Evolutionary conservation across 2,329 filamentous ascomycete genomes (phyloP).

Genomic region (Pseudocercospora vitis): DNA sequence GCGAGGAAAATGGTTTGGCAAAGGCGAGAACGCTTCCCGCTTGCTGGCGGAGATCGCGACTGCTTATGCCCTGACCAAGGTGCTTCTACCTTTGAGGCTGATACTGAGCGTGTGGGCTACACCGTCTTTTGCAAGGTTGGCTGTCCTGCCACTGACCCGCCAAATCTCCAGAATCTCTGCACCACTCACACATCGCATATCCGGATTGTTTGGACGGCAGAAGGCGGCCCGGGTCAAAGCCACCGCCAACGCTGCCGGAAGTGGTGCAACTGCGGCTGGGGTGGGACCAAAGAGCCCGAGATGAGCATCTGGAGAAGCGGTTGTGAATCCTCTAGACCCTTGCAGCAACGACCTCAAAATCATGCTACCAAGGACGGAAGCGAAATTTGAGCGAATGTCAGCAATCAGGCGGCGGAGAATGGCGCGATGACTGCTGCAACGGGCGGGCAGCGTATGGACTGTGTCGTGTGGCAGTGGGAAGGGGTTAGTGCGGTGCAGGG

Average conservation of each 20-base stretch:
- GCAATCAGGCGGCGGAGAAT: neutral
- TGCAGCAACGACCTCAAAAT: neutral
- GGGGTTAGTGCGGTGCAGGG: neutral
- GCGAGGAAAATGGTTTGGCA: conserved; percentile 40
- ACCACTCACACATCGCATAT: conserved; percentile 42
- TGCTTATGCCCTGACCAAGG: conserved; percentile 88
- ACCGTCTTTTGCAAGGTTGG: conserved; percentile 80
- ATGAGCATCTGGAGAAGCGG: no score
- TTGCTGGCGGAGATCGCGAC: conserved; percentile 70
- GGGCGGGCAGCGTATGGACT: neutral
- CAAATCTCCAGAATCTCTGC: conserved; percentile 43
- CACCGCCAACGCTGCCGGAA: conserved; percentile 35
- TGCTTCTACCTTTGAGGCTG: conserved; percentile 74
- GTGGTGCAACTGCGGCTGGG: conserved; percentile 38
- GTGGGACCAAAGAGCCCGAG: conserved; percentile 30
- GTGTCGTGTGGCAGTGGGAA: neutral
- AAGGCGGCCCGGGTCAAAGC: conserved; percentile 15
- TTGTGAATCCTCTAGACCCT: no score
- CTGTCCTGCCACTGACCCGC: conserved; percentile 53
- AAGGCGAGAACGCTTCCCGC: conserved; percentile 51
- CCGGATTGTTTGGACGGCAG: conserved; percentile 41
- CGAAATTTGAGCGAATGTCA: neutral
- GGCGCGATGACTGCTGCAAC: neutral
- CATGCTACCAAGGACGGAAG: neutral
- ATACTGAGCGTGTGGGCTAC: conserved; percentile 81